phyloP scores from a whole-genome alignment of 2,329 filamentous ascomycete species.

The Diaporthe sp. region DNA sequence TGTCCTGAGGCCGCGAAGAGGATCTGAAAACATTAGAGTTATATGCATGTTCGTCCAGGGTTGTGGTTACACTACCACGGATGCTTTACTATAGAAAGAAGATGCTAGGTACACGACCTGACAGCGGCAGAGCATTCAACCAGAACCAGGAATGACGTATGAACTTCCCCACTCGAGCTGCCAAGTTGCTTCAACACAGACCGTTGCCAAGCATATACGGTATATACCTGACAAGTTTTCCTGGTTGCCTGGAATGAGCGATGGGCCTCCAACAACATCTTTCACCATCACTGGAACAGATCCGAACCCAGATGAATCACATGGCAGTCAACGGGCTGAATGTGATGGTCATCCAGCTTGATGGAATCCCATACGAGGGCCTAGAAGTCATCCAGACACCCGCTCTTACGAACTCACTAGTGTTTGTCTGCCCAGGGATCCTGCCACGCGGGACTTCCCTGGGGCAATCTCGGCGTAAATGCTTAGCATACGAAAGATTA shows the following conservation, averaged over 20 bases:
- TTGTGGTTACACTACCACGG: not conserved
- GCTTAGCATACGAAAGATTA: constrained; percentile 25
- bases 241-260: not conserved
- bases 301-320: not conserved
- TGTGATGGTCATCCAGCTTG: not conserved
- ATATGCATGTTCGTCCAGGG: not conserved
- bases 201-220: not conserved
- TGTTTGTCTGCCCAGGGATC: not conserved
- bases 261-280: too few relatives aligned
- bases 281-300: too few relatives aligned
- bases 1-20: not conserved
- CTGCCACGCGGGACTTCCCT: constrained; percentile 21
- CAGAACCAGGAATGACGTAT: constrained; percentile 2
- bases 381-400: not conserved
- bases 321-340: not conserved
- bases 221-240: not conserved
- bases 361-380: not conserved
- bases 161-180: not conserved
- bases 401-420: not conserved
- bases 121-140: not conserved
- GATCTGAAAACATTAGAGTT: not conserved
- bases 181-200: constrained; percentile 4
- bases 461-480: constrained; percentile 31
- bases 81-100: not conserved
- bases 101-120: not conserved